Conservation (phyloP, 2,329 filamentous ascomycete species). For the Zarea fungicola region DNA sequence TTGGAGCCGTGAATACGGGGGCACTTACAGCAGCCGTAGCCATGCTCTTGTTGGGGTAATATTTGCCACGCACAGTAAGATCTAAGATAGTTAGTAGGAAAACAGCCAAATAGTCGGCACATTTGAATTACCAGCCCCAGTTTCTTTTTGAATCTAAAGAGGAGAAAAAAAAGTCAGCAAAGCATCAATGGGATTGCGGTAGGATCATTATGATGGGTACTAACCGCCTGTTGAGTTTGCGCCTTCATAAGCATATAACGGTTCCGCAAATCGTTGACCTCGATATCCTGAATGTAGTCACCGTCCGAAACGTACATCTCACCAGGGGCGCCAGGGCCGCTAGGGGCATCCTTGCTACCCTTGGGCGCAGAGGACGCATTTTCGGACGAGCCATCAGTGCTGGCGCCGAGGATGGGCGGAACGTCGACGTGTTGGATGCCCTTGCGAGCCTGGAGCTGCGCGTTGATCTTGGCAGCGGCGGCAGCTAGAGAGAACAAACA, state of each 20-base stretch:
- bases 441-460: constrained; percentile 77
- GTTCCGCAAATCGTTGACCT: constrained; percentile 96
- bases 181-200: no score
- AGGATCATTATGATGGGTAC: no score
- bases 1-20: no score
- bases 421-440: constrained; percentile 88
- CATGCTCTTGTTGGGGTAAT: constrained; percentile 97
- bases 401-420: constrained; percentile 66
- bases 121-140: constrained; percentile 91
- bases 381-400: constrained; percentile 35
- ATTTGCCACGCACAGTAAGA: constrained; percentile 96
- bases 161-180: constrained; percentile 28
- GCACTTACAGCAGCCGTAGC: constrained; percentile 78
- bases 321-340: constrained; percentile 66
- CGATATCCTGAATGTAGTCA: constrained; percentile 97
- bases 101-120: constrained; percentile 22
- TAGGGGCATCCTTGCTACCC: constrained; percentile 21
- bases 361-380: constrained; percentile 31
- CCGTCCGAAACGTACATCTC: constrained; percentile 94
- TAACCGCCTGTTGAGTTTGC: constrained; percentile 99
- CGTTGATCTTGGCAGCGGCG: constrained; percentile 83
- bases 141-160: constrained; percentile 95
- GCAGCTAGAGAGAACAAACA: constrained; percentile 58
- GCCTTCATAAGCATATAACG: constrained; percentile 96
- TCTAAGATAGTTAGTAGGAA: constrained; percentile 48